Conservation (phyloP, 2,329 filamentous ascomycete genomes). For the Venturia pyrina region DNA sequence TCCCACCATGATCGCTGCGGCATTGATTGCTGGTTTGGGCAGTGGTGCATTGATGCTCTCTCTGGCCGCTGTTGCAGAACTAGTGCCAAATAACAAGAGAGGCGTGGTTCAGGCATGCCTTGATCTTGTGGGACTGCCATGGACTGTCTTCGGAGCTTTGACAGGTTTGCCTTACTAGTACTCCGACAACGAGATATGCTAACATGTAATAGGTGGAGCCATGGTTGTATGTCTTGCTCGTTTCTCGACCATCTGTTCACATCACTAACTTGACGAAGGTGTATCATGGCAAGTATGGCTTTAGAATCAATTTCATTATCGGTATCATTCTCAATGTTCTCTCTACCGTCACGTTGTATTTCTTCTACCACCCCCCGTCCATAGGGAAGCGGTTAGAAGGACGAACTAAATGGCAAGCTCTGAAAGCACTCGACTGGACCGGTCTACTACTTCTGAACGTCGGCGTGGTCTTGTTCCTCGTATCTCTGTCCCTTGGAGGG, state of each 20-base stretch:
- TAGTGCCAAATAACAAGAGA: constrained; percentile 10
- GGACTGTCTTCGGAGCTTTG: constrained; percentile 9
- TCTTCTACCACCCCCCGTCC: constrained; percentile 10
- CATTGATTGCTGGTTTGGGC: constrained; percentile 7
- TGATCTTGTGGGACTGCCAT: constrained; percentile 11
- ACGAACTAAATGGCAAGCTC: background rate
- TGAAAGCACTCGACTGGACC: constrained; percentile 11
- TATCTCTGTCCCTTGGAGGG: constrained; percentile 5
- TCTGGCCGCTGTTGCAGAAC: constrained; percentile 5
- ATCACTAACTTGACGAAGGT: background rate
- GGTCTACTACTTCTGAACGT: constrained; percentile 6
- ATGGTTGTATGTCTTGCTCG: constrained; percentile 8
- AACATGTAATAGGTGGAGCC: constrained; percentile 1
- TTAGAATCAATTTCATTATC: constrained; percentile 10
- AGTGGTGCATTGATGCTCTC: constrained; percentile 5
- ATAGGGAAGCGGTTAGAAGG: background rate
- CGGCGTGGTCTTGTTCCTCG: constrained; percentile 5
- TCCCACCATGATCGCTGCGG: constrained; percentile 2
- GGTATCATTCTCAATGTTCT: constrained; percentile 8
- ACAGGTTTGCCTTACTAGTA: background rate
- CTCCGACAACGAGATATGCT: background rate
- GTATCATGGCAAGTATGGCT: constrained; percentile 10
- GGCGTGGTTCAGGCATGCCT: constrained; percentile 9
- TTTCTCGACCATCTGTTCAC: background rate
- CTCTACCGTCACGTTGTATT: background rate